phyloP scores from a whole-genome alignment of 768 basidiomycete species.

The Rhodosporidiobolus sp. region DNA sequence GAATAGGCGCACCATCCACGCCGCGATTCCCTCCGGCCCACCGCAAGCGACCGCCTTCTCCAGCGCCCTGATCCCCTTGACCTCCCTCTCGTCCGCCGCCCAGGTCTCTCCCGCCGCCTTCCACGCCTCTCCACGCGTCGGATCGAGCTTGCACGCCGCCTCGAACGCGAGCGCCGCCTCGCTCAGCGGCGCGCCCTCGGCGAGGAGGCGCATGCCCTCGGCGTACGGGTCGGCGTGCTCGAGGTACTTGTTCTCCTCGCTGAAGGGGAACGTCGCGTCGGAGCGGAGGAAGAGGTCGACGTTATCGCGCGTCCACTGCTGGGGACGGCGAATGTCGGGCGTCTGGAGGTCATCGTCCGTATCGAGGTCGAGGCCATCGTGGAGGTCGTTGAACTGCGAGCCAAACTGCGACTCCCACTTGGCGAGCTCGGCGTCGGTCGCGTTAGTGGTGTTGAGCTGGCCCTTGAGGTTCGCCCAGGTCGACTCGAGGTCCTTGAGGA shows the following conservation, averaged over 20 bases:
- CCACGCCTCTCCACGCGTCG: constrained; percentile 81
- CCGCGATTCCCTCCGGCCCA: constrained; percentile 70
- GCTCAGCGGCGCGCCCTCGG: constrained; percentile 76
- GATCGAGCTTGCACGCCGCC: constrained; percentile 79
- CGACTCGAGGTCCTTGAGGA: constrained; percentile 41
- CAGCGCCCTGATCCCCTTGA: constrained; percentile 51
- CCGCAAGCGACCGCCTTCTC: constrained; percentile 46
- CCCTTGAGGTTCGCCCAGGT: constrained; percentile 40
- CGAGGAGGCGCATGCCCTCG: constrained; percentile 72
- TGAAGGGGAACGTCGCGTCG: constrained; percentile 43
- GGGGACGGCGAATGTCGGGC: not conserved
- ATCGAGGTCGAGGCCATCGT: constrained; percentile 33
- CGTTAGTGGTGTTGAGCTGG: constrained; percentile 12
- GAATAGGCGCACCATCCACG: constrained; percentile 73
- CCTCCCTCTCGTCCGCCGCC: constrained; percentile 54
- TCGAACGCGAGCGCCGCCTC: constrained; percentile 84
- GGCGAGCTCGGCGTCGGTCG: constrained; percentile 38
- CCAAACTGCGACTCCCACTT: constrained; percentile 47
- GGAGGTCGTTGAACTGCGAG: constrained; percentile 43
- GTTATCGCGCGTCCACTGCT: constrained; percentile 38
- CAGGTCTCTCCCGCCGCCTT: constrained; percentile 83
- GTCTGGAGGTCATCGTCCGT: constrained; percentile 25
- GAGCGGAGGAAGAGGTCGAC: constrained; percentile 39
- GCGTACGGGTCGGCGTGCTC: constrained; percentile 46
- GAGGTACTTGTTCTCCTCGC: constrained; percentile 46